These are phyloP conservation scores for Gossypium arboreum DNA, from an alignment of 345 rosid species.

Conservation along the genomic window DNA sequence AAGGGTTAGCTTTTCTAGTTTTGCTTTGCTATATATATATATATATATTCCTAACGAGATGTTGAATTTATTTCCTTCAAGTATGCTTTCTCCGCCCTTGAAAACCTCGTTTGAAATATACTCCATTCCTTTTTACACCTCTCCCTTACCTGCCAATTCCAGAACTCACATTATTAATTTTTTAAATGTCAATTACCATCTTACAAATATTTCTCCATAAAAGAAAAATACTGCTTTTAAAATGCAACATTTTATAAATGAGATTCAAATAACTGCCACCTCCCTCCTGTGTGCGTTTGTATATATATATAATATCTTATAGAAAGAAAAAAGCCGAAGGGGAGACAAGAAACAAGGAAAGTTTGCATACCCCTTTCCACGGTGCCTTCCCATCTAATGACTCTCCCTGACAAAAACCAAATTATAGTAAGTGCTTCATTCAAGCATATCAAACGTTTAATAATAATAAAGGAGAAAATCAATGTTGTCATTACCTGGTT, in stretches of 20 bases:
- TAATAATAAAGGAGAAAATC: neutral
- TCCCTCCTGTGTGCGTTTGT: no score
- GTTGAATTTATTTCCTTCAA: conserved; percentile 36
- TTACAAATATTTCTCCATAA: no score
- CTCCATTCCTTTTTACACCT: conserved; percentile 86
- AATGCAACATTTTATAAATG: neutral
- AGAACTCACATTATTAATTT: neutral
- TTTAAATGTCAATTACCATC: no score
- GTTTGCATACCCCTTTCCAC: conserved; percentile 81
- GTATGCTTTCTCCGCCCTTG: conserved; percentile 60
- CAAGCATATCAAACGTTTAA: neutral
- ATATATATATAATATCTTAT: no score
- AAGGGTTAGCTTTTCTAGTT: conserved; percentile 6
- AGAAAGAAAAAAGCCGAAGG: neutral
- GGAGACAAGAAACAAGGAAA: neutral
- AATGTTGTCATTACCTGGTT: conserved; percentile 52
- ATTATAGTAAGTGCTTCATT: neutral
- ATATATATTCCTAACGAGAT: conserved; percentile 24
- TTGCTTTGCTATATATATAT: neutral
- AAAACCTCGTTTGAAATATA: conserved; percentile 58
- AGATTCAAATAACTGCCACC: neutral
- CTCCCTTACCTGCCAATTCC: conserved; percentile 64
- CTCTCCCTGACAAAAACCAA: conserved; percentile 51
- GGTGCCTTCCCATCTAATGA: conserved; percentile 61
- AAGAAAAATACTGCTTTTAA: neutral